Conservation (phyloP, 176 grass and related monocot genomes). For the Oryza meyeriana region DNA sequence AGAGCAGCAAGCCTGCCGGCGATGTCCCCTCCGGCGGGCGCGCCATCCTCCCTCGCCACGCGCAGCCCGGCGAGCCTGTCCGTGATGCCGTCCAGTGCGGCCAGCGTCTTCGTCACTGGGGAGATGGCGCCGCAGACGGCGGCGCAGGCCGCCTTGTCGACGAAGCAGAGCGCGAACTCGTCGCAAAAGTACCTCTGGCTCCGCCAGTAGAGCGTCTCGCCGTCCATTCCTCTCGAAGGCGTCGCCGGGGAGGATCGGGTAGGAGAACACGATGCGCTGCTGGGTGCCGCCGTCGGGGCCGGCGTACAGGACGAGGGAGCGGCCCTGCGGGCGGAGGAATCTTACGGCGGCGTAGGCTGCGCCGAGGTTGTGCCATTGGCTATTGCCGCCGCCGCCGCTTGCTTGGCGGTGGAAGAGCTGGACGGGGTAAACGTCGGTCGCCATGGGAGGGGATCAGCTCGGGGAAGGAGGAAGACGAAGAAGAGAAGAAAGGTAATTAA, state of each 20-base stretch:
- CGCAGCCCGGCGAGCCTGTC: conserved; percentile 33
- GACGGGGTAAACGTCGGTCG: neutral
- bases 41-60: conserved; percentile 9
- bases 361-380: conserved; percentile 25
- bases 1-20: neutral
- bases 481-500: too few species aligned
- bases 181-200: neutral
- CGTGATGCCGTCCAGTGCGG: conserved; percentile 8
- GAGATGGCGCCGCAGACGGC: conserved; percentile 28
- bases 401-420: conserved; percentile 23
- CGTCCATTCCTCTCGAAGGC: conserved; percentile 31
- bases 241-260: conserved; percentile 38
- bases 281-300: conserved; percentile 8
- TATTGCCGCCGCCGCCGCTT: neutral
- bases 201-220: conserved; percentile 29
- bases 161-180: conserved; percentile 37
- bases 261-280: conserved; percentile 33
- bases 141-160: conserved; percentile 27
- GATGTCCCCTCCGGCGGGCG: conserved; percentile 2
- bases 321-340: conserved; percentile 38
- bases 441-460: too few species aligned
- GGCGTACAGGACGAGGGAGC: conserved; percentile 33
- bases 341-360: conserved; percentile 27
- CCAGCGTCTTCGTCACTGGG: neutral
- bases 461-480: too few species aligned